Conservation (phyloP, 2,329 filamentous ascomycete species). For the Beauveria scarabaeidicola region DNA sequence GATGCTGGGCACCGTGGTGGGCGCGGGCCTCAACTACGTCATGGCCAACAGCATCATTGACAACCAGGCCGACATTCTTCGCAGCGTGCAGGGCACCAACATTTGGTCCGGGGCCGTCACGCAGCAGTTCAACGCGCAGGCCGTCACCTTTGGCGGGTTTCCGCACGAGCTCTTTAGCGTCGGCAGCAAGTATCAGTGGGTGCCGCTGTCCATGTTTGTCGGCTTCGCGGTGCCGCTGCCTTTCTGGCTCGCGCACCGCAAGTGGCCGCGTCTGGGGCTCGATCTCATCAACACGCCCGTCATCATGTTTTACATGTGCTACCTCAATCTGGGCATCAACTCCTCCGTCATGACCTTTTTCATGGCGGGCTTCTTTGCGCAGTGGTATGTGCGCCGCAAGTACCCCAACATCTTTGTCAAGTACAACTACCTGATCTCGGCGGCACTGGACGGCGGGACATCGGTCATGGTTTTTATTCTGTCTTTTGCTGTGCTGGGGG, state of each 20-base stretch:
- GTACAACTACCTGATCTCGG: slow-evolving; percentile 19
- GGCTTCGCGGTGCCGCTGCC: slow-evolving; percentile 32
- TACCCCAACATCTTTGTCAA: slow-evolving; percentile 19
- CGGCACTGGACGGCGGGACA: slow-evolving; percentile 16
- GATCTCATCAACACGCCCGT: slow-evolving; percentile 32
- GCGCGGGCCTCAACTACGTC: slow-evolving; percentile 35
- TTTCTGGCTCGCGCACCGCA: slow-evolving; percentile 25
- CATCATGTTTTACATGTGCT: slow-evolving; percentile 33
- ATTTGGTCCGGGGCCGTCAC: slow-evolving; percentile 38
- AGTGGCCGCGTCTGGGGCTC: slow-evolving; percentile 21
- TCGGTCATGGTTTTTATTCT: slow-evolving; percentile 17
- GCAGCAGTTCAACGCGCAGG: slow-evolving; percentile 35
- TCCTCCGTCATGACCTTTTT: slow-evolving; percentile 25
- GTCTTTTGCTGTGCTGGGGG: slow-evolving; percentile 16
- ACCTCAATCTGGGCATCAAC: slow-evolving; percentile 32
- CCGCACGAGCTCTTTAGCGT: slow-evolving; percentile 17
- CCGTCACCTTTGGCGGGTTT: slow-evolving; percentile 20
- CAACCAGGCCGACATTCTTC: slow-evolving; percentile 32
- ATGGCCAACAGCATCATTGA: slow-evolving; percentile 37
- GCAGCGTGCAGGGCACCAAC: slow-evolving; percentile 30
- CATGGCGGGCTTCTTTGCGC: slow-evolving; percentile 25
- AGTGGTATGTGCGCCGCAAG: slow-evolving; percentile 21
- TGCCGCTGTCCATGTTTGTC: slow-evolving; percentile 14
- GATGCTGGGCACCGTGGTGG: slow-evolving; percentile 31
- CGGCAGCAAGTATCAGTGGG: slow-evolving; percentile 11